phyloP scores from a whole-genome alignment of 108 stramenopile genomes.

The Conticribra weissflogii region DNA sequence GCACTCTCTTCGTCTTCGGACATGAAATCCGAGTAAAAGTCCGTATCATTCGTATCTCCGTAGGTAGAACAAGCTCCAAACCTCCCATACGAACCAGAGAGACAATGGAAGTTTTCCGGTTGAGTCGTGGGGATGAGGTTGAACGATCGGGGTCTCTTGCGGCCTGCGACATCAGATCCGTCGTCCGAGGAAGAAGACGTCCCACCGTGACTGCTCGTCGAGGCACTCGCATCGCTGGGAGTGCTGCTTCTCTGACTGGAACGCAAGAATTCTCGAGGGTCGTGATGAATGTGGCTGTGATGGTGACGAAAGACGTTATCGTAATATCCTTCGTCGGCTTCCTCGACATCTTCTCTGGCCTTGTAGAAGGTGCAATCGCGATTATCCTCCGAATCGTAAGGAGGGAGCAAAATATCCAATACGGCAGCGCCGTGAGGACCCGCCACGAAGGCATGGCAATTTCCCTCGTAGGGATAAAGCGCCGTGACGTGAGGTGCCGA shows the following conservation, averaged over 20 bases:
- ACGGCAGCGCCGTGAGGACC: conserved; percentile 90
- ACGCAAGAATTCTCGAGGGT: not conserved
- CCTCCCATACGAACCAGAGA: conserved; percentile 70
- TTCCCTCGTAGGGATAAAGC: conserved; percentile 82
- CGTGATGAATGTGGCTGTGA: not conserved
- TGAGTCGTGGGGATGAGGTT: conserved; percentile 63
- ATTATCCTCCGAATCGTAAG: conserved; percentile 82
- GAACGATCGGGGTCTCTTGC: conserved; percentile 51
- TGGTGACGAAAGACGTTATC: not conserved
- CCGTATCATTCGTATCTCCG: not conserved
- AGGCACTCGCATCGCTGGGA: too few species aligned
- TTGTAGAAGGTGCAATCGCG: conserved; percentile 93
- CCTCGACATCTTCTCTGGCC: conserved; percentile 44
- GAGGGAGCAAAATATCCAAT: conserved; percentile 93
- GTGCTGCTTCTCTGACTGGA: not conserved
- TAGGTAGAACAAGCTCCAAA: conserved; percentile 49
- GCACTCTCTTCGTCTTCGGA: conserved; percentile 1
- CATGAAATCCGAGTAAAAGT: conserved; percentile 2
- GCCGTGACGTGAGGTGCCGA: conserved; percentile 76
- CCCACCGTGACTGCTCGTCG: too few species aligned
- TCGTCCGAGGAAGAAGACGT: too few species aligned
- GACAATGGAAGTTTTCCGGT: conserved; percentile 84
- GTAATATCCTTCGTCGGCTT: too few species aligned
- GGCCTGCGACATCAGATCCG: not conserved
- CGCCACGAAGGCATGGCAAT: conserved; percentile 92